These are phyloP conservation scores for Dacryopinax primogenitus DNA, from an alignment of 768 basidiomycete genomes.

Conservation along the genomic window DNA sequence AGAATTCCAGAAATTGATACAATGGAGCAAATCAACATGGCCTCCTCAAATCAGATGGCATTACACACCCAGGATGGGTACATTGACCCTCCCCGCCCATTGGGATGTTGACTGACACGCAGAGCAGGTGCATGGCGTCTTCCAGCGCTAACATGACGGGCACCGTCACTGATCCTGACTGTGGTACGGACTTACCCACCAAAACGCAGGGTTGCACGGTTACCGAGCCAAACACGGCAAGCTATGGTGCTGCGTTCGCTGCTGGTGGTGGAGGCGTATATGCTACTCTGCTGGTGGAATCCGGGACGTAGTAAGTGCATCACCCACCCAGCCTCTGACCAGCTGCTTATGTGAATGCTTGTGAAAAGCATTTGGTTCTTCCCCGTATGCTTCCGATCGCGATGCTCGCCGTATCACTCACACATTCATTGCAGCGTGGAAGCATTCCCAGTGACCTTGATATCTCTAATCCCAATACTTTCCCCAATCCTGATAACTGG, in stretches of 20 bases:
- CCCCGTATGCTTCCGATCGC: neutral
- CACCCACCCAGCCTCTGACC: neutral
- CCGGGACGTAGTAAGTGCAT: constrained; percentile 46
- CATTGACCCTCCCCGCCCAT: neutral
- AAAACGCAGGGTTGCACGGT: constrained; percentile 45
- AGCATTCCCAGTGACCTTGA: neutral
- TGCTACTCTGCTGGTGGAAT: constrained; percentile 55
- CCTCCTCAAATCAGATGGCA: neutral
- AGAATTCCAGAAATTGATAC: constrained; percentile 6
- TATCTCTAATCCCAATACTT: neutral
- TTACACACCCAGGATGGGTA: neutral
- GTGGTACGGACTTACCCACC: constrained; percentile 38
- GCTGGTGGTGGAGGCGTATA: constrained; percentile 57
- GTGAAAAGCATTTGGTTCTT: neutral
- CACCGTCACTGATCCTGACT: constrained; percentile 29
- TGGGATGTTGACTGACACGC: neutral
- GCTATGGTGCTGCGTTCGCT: constrained; percentile 58
- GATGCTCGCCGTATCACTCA: neutral
- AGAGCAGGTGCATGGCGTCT: neutral
- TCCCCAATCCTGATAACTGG: neutral
- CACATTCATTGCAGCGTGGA: neutral
- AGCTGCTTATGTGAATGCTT: neutral
- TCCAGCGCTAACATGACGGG: constrained; percentile 12
- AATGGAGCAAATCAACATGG: constrained; percentile 9
- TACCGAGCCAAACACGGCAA: constrained; percentile 39